Base-by-base conservation (phyloP, 169 alveolate species). In the Amoebophrya sp. region DNA sequence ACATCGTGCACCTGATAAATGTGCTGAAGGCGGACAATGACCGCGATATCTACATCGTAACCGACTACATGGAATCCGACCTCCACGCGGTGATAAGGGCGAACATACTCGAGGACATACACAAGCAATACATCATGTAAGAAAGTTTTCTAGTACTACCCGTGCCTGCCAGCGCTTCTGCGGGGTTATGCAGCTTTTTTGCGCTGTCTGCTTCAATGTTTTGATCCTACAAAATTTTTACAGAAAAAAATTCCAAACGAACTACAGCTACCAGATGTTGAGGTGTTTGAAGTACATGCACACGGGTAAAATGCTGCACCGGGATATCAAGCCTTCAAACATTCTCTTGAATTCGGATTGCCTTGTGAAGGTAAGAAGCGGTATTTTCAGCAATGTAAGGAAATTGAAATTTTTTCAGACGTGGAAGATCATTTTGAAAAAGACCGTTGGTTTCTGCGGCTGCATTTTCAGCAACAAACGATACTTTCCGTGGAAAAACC, bases 41-140 rank as follows among this genome's bases (percentile, higher is more conserved):
- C 93, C 96, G 97, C 93, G 99, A 99, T 93, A 96, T 99, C n/a
- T 99, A 99, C 93, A 92, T 99, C 91, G 98, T 99, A 3, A 98
- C 98, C 94, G 99, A 99, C 94, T 98, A 96, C 93, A 97, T 98
- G 99, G 96, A 96, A 89, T 97, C 99, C 29, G 99, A 99, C 93
- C 95, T 99, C 90, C 99, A 99, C 94, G 99, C 99, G 53, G 99
- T 98, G 25, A 99, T 99, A 40, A 95, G 99, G 77, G 99, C 99
- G 66, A 97, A 98, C 94, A 97, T 99, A 40, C 95, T 99, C 93
- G 99, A 98, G 94, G 98, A n/a, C 23, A 32, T 32, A 77, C 66
- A 47, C 66, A 47, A 47, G 66, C 66, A 47, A 47, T 77, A 96
- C 77, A 95, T 96, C 39, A 93, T 96, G 55, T 97, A 97, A n/a